A percentile compares a stretch with the other conserved stretches of the same genome.
Evolutionary conservation across 2,329 filamentous ascomycete genomes (phyloP).

Genomic region (Cytospora chrysosperma): DNA sequence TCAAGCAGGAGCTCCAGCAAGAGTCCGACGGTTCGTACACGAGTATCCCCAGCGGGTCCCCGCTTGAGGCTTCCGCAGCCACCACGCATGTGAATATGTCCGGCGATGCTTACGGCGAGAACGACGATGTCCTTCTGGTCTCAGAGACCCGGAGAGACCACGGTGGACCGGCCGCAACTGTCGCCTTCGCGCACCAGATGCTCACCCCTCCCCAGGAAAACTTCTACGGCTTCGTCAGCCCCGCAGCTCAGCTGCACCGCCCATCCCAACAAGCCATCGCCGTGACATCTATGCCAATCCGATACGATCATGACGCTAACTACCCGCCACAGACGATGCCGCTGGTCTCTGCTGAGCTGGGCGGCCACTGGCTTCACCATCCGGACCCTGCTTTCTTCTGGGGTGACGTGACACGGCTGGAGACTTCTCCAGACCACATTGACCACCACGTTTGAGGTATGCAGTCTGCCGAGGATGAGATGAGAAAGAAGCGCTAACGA

Average conservation of each 20-base stretch:
- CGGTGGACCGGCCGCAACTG: not conserved
- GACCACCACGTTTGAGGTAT: slow-evolving; percentile 8
- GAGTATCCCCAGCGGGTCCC: slow-evolving; percentile 1
- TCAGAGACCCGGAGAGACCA: slow-evolving; percentile 7
- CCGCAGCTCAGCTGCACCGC: not conserved
- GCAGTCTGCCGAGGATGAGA: not conserved
- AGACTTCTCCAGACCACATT: not conserved
- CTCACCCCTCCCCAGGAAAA: slow-evolving; percentile 10
- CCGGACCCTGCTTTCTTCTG: slow-evolving; percentile 17
- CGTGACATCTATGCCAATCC: not conserved
- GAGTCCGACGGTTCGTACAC: slow-evolving; percentile 26
- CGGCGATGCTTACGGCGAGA: not conserved
- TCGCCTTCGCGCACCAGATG: slow-evolving; percentile 14
- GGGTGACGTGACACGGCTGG: not conserved
- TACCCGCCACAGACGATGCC: slow-evolving; percentile 16
- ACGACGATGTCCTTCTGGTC: slow-evolving; percentile 12
- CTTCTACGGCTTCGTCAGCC: slow-evolving; percentile 19
- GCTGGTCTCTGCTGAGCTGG: slow-evolving; percentile 3
- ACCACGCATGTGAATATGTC: slow-evolving; percentile 1
- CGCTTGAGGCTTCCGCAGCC: not conserved
- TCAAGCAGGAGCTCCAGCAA: slow-evolving; percentile 22
- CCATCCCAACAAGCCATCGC: slow-evolving; percentile 3
- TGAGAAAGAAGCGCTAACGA: not conserved
- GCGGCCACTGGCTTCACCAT: slow-evolving; percentile 19
- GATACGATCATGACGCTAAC: slow-evolving; percentile 20